Evolutionary conservation across 140 eudicot species (phyloP), one percentile per base, ranked within the genome.

Genomic region (Senecio squalidus): DNA sequence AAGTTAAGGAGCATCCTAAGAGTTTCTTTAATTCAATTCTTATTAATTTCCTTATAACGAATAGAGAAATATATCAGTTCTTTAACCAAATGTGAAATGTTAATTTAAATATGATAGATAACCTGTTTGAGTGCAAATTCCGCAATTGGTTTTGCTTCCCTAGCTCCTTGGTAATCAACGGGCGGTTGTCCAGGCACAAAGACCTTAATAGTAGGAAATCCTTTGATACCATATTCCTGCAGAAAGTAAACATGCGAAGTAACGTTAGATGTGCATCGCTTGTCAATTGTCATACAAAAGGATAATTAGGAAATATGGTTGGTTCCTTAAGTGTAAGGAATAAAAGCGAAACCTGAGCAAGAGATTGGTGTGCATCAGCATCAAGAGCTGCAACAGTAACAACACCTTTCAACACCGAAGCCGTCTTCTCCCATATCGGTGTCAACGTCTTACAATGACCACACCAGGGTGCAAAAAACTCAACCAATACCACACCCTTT

Each of bases 381-480:
- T 92, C 98, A 65, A 92, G 82, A 45, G 98, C 98, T 36, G 98
- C 98, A 60, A 92, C 98, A 36, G 96, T 87, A 6, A 79, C 96
- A 9, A 92, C 98, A 54, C 98, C 98, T 82, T 92, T 87, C 81
- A 92, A 73, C 60, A 87, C 84, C 6, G 78, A 69, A 15, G 98
- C 96, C 18, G 82, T 92, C 74, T 84, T 86, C 73, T 92, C 98
- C 98, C 98, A 92, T 5, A 54, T 69, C 20, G 98, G 96, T 9
- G 96, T 87, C 67, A 92, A 71, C 61, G 96, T 79, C 62, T 87
- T 56, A 81, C 98, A 92, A 69, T 92, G 96, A 9, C 96, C 98
- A 68, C 98, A 91, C 98, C 98, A 91, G 31, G 98, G 95, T 8
- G 98, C 98, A 18, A 64, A 91, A 47, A 91, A 91, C 80, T 91